Conservation (phyloP, 768 basidiomycete genomes). For the Termitomyces sp. region DNA sequence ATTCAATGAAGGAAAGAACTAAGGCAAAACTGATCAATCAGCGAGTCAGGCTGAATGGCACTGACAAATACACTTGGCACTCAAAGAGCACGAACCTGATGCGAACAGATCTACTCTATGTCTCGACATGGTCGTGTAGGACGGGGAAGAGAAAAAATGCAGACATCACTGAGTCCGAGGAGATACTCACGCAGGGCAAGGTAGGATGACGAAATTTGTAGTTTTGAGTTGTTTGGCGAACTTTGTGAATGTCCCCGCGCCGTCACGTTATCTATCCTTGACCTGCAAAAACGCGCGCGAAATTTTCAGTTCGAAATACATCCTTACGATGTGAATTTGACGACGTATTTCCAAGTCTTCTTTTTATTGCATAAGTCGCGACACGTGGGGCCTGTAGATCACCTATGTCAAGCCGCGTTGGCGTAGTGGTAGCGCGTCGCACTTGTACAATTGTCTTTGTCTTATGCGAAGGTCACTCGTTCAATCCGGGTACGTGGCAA, state of each 20-base stretch:
- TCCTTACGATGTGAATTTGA: no score
- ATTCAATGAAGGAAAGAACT: background rate
- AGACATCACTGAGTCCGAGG: no score
- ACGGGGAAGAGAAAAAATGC: slow-evolving; percentile 90
- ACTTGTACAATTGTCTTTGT: no score
- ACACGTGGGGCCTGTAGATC: no score
- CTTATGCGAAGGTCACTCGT: no score
- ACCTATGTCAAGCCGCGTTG: no score
- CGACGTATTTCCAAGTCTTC: no score
- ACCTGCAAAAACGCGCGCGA: no score
- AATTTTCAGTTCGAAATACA: background rate
- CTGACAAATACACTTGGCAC: slow-evolving; percentile 81
- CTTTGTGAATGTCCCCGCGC: background rate
- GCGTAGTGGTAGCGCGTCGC: no score
- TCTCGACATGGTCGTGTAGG: slow-evolving; percentile 87
- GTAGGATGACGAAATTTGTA: background rate
- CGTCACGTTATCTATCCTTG: background rate
- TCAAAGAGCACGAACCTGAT: slow-evolving; percentile 59
- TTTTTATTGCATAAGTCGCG: no score
- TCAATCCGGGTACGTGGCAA: no score
- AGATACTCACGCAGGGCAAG: background rate
- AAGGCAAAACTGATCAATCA: background rate
- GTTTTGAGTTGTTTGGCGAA: background rate
- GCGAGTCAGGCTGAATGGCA: slow-evolving; percentile 73
- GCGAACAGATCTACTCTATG: slow-evolving; percentile 74